A percentile compares a stretch with the other conserved stretches of the same genome.
Evolutionary conservation across 768 basidiomycete species (phyloP).

Genomic region (Boletus rex-veris): DNA sequence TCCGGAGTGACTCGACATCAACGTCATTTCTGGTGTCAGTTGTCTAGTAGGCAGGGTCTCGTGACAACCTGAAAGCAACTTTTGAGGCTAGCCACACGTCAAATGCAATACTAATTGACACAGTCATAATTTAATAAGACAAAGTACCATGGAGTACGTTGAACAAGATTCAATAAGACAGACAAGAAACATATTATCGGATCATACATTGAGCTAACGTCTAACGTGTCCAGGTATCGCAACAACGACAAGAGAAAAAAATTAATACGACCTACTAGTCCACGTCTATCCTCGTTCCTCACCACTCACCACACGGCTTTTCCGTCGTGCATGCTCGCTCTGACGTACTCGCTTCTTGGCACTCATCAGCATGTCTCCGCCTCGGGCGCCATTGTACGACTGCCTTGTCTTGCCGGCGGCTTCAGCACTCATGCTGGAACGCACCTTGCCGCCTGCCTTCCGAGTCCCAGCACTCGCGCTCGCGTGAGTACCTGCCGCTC

Average conservation of each 20-base stretch:
- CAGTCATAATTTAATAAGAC: not conserved
- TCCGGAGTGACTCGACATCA: not conserved
- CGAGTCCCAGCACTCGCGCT: constrained; percentile 12
- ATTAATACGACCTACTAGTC: constrained; percentile 8
- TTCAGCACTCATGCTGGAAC: constrained; percentile 52
- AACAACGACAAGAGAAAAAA: not conserved
- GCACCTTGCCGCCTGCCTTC: constrained; percentile 31
- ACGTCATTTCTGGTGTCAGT: not conserved
- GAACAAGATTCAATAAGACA: constrained; percentile 1
- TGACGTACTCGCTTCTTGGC: constrained; percentile 73
- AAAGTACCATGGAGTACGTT: not conserved
- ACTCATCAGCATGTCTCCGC: constrained; percentile 49
- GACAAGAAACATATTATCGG: constrained; percentile 6
- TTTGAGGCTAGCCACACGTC: too few species aligned
- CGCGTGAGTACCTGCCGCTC: constrained; percentile 36
- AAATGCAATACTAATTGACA: not conserved
- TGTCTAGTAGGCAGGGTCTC: too few species aligned
- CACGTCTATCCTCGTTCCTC: constrained; percentile 13
- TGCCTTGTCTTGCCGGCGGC: constrained; percentile 23
- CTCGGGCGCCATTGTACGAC: constrained; percentile 24
- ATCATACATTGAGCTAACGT: constrained; percentile 10
- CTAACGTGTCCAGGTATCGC: constrained; percentile 5
- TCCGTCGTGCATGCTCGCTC: constrained; percentile 67
- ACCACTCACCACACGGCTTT: constrained; percentile 37
- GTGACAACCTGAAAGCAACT: too few species aligned